phyloP scores from a whole-genome alignment of 2,329 filamentous ascomycete species.

The Xylogone sp. region DNA sequence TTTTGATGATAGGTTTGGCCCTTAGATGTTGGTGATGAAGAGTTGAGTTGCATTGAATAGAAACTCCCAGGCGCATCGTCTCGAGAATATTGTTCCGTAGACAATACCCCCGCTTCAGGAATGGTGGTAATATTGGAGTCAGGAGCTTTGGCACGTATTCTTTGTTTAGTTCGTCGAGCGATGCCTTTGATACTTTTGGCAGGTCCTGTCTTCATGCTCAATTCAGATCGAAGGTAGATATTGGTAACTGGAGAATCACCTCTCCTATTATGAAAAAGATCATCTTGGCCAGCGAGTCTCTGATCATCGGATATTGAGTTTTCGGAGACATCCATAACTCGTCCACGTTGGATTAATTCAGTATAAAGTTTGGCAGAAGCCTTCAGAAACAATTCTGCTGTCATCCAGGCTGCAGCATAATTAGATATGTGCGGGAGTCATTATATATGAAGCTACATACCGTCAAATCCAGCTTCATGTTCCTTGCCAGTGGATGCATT shows the following conservation, averaged over 20 bases:
- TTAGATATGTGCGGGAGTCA: neutral
- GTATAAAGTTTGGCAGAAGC: conserved; percentile 19
- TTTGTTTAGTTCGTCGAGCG: too few species aligned
- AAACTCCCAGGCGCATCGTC: too few species aligned
- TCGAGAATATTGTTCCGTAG: too few species aligned
- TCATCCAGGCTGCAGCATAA: conserved; percentile 34
- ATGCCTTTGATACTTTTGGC: too few species aligned
- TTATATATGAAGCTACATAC: conserved; percentile 31
- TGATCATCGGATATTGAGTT: neutral
- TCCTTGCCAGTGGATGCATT: conserved; percentile 14
- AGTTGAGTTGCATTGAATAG: neutral
- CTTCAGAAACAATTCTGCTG: conserved; percentile 36
- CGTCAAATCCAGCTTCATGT: conserved; percentile 61
- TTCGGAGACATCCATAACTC: neutral
- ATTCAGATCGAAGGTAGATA: neutral
- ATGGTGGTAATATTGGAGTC: too few species aligned
- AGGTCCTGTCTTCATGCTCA: too few species aligned
- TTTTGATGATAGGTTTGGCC: neutral
- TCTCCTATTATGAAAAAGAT: neutral
- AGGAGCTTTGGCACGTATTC: too few species aligned
- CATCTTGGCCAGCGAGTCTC: neutral
- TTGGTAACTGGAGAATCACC: neutral
- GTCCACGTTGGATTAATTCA: conserved; percentile 2
- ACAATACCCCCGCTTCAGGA: too few species aligned
- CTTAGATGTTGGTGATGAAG: neutral